Evolutionary conservation across 2,329 filamentous ascomycete species (phyloP).

Genomic region (Ceratocystis diversiconidia): DNA sequence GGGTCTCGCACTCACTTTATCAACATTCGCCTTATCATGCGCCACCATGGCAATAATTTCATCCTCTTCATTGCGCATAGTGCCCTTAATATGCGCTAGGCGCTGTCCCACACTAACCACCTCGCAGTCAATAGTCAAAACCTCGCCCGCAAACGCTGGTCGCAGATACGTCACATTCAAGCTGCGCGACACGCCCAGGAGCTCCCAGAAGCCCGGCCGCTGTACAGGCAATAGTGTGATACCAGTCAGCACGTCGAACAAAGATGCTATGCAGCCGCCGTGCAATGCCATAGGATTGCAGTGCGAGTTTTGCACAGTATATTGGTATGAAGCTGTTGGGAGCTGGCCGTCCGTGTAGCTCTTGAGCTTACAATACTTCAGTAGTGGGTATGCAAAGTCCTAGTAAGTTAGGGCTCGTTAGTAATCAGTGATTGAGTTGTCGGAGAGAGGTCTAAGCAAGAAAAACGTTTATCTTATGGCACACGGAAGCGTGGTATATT

Average conservation of each 20-base stretch:
- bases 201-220: conserved; percentile 41
- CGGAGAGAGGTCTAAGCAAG: not conserved
- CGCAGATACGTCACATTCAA: conserved; percentile 54
- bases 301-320: conserved; percentile 36
- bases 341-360: conserved; percentile 26
- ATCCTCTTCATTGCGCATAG: conserved; percentile 41
- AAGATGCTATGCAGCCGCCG: conserved; percentile 48
- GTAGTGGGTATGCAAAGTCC: conserved; percentile 33
- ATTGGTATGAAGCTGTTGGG: conserved; percentile 32
- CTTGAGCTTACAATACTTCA: conserved; percentile 30
- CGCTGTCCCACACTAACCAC: conserved; percentile 43
- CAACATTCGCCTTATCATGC: conserved; percentile 50
- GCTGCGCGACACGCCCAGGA: conserved; percentile 49
- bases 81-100: conserved; percentile 38
- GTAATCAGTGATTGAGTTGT: no score
- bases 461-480: not conserved
- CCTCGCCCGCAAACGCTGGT: conserved; percentile 39
- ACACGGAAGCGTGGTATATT: not conserved
- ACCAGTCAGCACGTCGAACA: conserved; percentile 54
- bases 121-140: conserved; percentile 41
- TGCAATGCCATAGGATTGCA: conserved; percentile 45
- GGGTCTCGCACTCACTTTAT: conserved; percentile 26
- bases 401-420: conserved; percentile 19
- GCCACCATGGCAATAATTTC: conserved; percentile 43
- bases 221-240: conserved; percentile 42